Evolutionary conservation across 2,329 filamentous ascomycete genomes (phyloP).

Genomic region (Nothomitra cinnamomea): DNA sequence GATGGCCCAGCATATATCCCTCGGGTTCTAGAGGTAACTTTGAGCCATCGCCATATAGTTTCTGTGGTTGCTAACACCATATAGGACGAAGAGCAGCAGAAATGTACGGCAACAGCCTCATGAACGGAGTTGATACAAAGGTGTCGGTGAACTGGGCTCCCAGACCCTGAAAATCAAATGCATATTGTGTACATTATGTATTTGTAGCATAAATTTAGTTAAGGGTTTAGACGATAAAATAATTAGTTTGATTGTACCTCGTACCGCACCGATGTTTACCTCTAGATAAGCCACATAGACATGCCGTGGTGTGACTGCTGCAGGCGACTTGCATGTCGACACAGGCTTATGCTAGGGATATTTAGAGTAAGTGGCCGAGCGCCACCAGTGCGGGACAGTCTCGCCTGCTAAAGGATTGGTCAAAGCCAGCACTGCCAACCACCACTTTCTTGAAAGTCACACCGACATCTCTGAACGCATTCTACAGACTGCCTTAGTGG

Average conservation of each 20-base stretch:
- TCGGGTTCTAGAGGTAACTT: conserved; percentile 5
- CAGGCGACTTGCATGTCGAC: too few relatives aligned
- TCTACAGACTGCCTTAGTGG: neutral
- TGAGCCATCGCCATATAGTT: neutral
- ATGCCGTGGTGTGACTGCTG: too few relatives aligned
- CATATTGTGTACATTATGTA: neutral
- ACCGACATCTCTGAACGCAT: neutral
- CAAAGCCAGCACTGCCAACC: neutral
- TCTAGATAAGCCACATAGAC: too few relatives aligned
- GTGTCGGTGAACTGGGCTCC: neutral
- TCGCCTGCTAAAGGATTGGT: neutral
- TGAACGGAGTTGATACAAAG: neutral
- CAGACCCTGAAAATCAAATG: neutral
- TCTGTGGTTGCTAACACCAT: neutral
- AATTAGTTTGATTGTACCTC: too few relatives aligned
- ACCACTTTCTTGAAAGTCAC: neutral
- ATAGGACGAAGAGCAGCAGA: neutral
- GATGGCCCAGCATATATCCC: conserved; percentile 3
- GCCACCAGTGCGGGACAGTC: conserved; percentile 1
- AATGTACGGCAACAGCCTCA: neutral
- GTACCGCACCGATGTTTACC: too few relatives aligned
- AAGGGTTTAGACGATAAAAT: too few relatives aligned
- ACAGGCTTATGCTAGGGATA: neutral
- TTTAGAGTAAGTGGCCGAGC: neutral
- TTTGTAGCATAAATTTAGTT: too few relatives aligned